A percentile compares a stretch with the other conserved stretches of the same genome.
Evolutionary conservation across 176 grass and related monocot genomes (phyloP).

Genomic region (Elymus sibiricus): DNA sequence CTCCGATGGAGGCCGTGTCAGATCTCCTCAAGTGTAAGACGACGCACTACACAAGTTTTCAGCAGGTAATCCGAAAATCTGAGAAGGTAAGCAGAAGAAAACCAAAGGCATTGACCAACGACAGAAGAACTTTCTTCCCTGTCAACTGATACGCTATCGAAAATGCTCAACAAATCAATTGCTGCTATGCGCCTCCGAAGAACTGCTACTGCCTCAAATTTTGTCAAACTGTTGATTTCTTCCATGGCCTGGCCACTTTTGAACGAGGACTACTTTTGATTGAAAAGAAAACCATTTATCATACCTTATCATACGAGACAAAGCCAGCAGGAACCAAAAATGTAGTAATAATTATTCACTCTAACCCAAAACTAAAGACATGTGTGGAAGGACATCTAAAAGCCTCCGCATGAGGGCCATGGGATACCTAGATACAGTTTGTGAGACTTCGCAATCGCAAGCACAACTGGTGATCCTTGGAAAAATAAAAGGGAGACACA

Average conservation of each 20-base stretch:
- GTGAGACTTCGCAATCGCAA: constrained; percentile 14
- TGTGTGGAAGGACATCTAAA: constrained; percentile 44
- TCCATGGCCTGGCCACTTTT: not conserved
- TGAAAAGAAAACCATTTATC: not conserved
- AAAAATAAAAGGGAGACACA: no score
- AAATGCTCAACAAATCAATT: not conserved
- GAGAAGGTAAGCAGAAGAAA: not conserved
- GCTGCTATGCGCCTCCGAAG: not conserved
- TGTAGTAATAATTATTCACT: not conserved
- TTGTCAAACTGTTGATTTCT: not conserved
- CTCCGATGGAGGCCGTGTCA: not conserved
- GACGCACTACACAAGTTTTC: no score
- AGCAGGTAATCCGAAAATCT: not conserved
- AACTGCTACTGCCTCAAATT: not conserved
- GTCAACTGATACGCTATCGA: not conserved
- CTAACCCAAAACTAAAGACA: not conserved
- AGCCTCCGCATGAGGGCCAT: constrained; percentile 30
- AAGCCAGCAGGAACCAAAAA: not conserved
- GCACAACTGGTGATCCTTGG: not conserved
- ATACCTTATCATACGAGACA: not conserved
- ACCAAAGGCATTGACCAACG: not conserved
- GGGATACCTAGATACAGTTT: not conserved
- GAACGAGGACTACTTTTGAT: not conserved
- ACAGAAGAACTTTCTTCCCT: not conserved
- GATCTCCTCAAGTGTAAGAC: not conserved